Base-by-base conservation (phyloP, 257 asterid genomes). In the Phtheirospermum japonicum region DNA sequence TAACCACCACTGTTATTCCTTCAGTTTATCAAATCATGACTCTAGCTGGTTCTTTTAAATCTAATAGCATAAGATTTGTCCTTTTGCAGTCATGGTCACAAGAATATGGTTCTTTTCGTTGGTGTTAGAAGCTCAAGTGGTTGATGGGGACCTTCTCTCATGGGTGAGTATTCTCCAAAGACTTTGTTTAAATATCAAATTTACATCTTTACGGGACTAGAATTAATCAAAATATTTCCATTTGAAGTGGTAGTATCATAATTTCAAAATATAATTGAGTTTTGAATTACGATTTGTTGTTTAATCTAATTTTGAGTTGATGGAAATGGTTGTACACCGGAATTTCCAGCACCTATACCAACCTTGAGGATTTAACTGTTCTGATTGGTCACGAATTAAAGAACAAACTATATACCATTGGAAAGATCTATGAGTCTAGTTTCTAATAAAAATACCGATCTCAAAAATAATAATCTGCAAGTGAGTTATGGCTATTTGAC, bases 71-170 rank as follows among this genome's bases (percentile, higher is more conserved):
- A n/a, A 13, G 46, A 53, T 60, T 57, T 72, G 28, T 50, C 39
- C 23, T n/a, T 70, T 79, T 70, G 82, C 82, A 91, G 98, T 81
- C 99, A 93, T 46, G 99, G 96, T 46, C 99, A 93, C 82, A 93
- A 93, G 80, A 89, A 85, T 73, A 87, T 85, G 1, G 97, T 93
- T 63, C 97, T 93, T 67, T 78, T 77, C 88, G 0, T 69, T 83
- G 79, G 88, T 92, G 66, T 85, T 83, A 61, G 96, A 87, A 76
- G 89, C 97, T 74, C 82, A 86, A 3, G 80, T 87, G 73, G 83
- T 92, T 36, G 93, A 92, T 80, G 99, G 97, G 65, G 94, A 87
- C 73, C 97, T 92, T 77, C 87, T 89, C 65, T 64, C 89, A 63
- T 85, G 82, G 96, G 99, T 92, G 45, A 19, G 87, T 58, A 43